These are phyloP conservation scores for Leccinum truebloodii DNA, from an alignment of 768 basidiomycete genomes.

Conservation along the genomic window DNA sequence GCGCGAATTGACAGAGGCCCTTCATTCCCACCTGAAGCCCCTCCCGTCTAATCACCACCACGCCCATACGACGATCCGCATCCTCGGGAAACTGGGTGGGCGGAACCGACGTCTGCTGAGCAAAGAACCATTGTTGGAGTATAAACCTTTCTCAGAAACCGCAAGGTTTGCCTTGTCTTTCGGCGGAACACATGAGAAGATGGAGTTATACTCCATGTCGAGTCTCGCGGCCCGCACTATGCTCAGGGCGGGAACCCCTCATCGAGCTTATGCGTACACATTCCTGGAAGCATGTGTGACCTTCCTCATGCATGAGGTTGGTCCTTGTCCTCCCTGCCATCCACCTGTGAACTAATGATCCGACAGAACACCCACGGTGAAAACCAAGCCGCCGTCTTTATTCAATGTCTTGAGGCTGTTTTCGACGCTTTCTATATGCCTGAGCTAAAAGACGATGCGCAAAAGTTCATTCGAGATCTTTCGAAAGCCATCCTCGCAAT, in stretches of 20 bases:
- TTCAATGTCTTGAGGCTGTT: conserved; percentile 68
- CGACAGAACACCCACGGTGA: conserved; percentile 67
- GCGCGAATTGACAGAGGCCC: conserved; percentile 90
- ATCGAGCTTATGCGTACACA: conserved; percentile 58
- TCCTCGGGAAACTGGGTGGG: conserved; percentile 95
- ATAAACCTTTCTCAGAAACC: conserved; percentile 66
- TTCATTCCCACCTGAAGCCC: conserved; percentile 89
- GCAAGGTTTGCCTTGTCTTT: conserved; percentile 77
- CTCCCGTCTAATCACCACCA: conserved; percentile 86
- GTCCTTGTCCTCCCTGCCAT: conserved; percentile 2
- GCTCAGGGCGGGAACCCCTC: conserved; percentile 42
- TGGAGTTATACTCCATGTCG: conserved; percentile 69
- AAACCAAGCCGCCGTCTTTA: conserved; percentile 75
- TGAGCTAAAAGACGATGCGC: conserved; percentile 70
- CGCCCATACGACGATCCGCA: conserved; percentile 92
- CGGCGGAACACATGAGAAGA: conserved; percentile 57
- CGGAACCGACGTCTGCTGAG: conserved; percentile 85
- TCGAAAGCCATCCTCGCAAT: conserved; percentile 70
- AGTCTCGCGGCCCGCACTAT: conserved; percentile 66
- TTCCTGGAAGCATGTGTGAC: conserved; percentile 72
- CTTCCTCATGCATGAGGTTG: conserved; percentile 76
- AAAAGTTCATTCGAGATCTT: conserved; percentile 66
- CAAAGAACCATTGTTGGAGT: conserved; percentile 76
- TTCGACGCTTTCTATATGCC: conserved; percentile 73
- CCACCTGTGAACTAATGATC: conserved; percentile 9